Evolutionary conservation across 2,329 filamentous ascomycete genomes (phyloP).

Genomic region (Calonectria crousiana): DNA sequence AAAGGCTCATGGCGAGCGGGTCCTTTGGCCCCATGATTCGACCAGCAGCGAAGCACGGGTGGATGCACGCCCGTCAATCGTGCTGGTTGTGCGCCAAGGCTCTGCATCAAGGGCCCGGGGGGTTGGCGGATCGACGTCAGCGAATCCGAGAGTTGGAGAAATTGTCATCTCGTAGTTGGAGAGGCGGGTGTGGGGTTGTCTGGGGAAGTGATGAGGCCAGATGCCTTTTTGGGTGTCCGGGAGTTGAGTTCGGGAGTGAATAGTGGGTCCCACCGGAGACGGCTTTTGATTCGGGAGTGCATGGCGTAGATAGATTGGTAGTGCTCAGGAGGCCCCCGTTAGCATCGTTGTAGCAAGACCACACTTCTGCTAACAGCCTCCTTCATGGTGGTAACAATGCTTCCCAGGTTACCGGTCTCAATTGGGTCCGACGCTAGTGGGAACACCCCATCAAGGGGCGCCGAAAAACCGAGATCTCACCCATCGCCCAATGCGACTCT

Average conservation of each 20-base stretch:
- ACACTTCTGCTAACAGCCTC: slow-evolving; percentile 1
- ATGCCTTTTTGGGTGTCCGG: slow-evolving; percentile 43
- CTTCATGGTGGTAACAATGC: background rate
- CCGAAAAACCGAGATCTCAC: slow-evolving; percentile 21
- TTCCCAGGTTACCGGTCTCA: background rate
- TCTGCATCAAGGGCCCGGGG: slow-evolving; percentile 10
- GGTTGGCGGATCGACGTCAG: slow-evolving; percentile 22
- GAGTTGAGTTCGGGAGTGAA: slow-evolving; percentile 45
- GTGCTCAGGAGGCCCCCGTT: slow-evolving; percentile 1
- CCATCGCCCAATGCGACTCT: slow-evolving; percentile 1
- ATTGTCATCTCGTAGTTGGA: slow-evolving; percentile 34
- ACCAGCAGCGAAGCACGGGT: slow-evolving; percentile 9
- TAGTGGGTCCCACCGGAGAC: slow-evolving; percentile 33
- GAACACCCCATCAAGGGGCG: slow-evolving; percentile 12
- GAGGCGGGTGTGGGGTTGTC: slow-evolving; percentile 40
- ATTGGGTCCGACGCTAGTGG: background rate
- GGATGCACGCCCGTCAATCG: slow-evolving; percentile 1
- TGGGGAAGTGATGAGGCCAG: slow-evolving; percentile 41
- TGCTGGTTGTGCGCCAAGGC: background rate
- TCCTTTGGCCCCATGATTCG: background rate
- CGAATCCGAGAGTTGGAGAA: slow-evolving; percentile 22
- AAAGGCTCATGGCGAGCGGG: background rate
- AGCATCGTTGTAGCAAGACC: background rate
- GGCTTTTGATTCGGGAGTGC: slow-evolving; percentile 42
- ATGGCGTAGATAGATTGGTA: slow-evolving; percentile 2